Evolutionary conservation across 176 grass and related monocot species (phyloP).

Genomic region (Oryza glumipatula): DNA sequence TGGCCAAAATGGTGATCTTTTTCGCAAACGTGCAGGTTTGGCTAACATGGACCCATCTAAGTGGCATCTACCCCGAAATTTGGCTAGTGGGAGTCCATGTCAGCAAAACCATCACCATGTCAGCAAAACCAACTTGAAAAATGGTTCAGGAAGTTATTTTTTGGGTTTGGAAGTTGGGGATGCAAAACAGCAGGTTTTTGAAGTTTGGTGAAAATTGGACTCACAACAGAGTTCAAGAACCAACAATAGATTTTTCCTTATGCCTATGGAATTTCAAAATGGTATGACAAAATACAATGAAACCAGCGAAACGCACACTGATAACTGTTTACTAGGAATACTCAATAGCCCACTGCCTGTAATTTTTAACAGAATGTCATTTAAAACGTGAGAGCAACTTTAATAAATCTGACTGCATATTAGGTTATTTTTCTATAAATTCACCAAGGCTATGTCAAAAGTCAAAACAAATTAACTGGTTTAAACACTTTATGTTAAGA

Average conservation of each 20-base stretch:
- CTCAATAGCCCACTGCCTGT: not conserved
- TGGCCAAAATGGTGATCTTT: not conserved
- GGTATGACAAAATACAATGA: not conserved
- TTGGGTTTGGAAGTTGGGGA: not conserved
- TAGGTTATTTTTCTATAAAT: not conserved
- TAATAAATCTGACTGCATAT: not conserved
- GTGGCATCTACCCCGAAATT: not conserved
- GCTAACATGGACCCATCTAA: not conserved
- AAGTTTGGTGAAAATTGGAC: not conserved
- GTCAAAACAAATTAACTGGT: not conserved
- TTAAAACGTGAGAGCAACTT: not conserved
- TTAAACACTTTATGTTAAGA: not conserved
- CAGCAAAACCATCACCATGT: not conserved
- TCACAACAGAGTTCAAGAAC: not conserved
- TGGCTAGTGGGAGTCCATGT: not conserved
- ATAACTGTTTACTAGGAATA: not conserved
- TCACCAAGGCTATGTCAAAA: not conserved
- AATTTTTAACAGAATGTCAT: slow-evolving; percentile 7
- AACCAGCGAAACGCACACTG: not conserved
- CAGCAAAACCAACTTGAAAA: not conserved
- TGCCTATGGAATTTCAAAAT: not conserved
- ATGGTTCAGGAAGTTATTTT: not conserved
- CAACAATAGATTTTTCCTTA: not conserved
- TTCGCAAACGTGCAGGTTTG: not conserved
- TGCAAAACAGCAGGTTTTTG: not conserved